Conservation (phyloP, 2,329 filamentous ascomycete genomes). For the Xylaria sp. region DNA sequence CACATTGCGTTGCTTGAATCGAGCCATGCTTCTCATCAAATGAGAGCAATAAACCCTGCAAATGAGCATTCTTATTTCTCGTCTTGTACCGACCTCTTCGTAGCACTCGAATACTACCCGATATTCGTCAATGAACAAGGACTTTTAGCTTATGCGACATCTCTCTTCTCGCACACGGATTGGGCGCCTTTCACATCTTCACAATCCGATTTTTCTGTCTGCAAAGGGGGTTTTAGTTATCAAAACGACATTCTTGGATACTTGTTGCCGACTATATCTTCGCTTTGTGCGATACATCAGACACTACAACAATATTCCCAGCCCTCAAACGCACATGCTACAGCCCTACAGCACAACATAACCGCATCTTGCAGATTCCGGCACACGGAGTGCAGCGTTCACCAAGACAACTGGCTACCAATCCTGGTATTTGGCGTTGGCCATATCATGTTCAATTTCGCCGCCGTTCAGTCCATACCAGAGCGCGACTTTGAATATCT, state of each 20-base stretch:
- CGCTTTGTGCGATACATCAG: slow-evolving; percentile 38
- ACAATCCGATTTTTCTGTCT: not conserved
- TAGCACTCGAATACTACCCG: slow-evolving; percentile 16
- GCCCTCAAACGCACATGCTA: slow-evolving; percentile 27
- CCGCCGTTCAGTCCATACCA: slow-evolving; percentile 23
- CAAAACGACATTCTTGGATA: slow-evolving; percentile 34
- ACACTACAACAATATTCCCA: slow-evolving; percentile 24
- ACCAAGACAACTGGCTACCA: slow-evolving; percentile 72
- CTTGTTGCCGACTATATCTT: slow-evolving; percentile 37
- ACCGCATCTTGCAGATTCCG: slow-evolving; percentile 63
- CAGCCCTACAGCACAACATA: slow-evolving; percentile 42
- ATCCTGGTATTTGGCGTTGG: slow-evolving; percentile 42
- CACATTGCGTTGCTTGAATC: not conserved
- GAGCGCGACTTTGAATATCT: slow-evolving; percentile 34
- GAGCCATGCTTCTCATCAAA: not conserved
- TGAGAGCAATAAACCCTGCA: not conserved
- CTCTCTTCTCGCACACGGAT: slow-evolving; percentile 7
- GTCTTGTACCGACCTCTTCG: slow-evolving; percentile 14
- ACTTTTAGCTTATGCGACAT: slow-evolving; percentile 18
- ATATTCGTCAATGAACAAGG: slow-evolving; percentile 8
- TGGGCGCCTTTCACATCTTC: not conserved
- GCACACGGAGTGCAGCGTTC: slow-evolving; percentile 66
- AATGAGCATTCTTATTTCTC: slow-evolving; percentile 2
- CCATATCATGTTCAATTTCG: slow-evolving; percentile 45
- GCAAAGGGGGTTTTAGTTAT: not conserved